phyloP scores from a whole-genome alignment of 805 yeast genomes.

The Yueomyces sp. region DNA sequence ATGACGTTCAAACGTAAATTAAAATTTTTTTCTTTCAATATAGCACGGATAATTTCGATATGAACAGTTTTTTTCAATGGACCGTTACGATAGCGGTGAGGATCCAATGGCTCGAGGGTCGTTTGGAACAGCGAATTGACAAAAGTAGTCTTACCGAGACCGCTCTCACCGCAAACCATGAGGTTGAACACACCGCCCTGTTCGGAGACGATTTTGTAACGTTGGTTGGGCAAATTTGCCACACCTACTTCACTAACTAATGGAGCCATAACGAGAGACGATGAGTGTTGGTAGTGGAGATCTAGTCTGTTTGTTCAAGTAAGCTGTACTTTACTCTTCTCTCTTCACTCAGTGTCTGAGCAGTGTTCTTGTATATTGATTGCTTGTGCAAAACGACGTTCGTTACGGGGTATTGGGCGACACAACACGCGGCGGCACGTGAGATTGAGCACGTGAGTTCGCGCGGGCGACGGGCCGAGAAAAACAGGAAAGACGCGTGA shows the following conservation, averaged over 20 bases:
- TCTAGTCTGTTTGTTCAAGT: background rate
- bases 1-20: slow-evolving; percentile 63
- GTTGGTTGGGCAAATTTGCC: slow-evolving; percentile 61
- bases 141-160: slow-evolving; percentile 86
- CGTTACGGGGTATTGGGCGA: too few relatives aligned
- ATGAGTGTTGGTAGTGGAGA: background rate
- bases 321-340: background rate
- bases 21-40: slow-evolving; percentile 74
- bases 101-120: slow-evolving; percentile 40
- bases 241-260: slow-evolving; percentile 42
- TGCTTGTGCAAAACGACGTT: too few relatives aligned
- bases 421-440: too few relatives aligned
- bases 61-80: slow-evolving; percentile 59
- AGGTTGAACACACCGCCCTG: slow-evolving; percentile 65
- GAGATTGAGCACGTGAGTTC: too few relatives aligned
- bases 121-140: slow-evolving; percentile 77
- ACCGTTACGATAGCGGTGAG: slow-evolving; percentile 28
- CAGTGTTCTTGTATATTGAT: too few relatives aligned
- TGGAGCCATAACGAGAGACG: background rate
- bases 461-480: too few relatives aligned
- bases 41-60: slow-evolving; percentile 67
- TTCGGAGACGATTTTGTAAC: slow-evolving; percentile 63
- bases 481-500: too few relatives aligned
- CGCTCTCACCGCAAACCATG: slow-evolving; percentile 86
- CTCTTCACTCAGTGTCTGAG: background rate